Base-by-base conservation (phyloP, 805 yeast genomes). In the Helenozyma baotianmanensis region DNA sequence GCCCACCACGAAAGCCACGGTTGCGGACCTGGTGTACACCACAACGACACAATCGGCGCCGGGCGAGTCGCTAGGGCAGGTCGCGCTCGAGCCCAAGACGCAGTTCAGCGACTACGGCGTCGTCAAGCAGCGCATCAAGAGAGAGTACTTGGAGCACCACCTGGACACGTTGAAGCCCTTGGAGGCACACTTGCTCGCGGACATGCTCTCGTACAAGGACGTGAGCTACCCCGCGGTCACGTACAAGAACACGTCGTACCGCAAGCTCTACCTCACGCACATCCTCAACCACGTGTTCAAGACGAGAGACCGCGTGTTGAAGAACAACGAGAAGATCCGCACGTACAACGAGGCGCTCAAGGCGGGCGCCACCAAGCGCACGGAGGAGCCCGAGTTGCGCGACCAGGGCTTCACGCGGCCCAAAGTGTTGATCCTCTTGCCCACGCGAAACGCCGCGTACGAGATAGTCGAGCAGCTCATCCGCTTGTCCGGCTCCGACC, bases 351-450 rank as follows among this genome's bases (percentile, higher is more conserved):
- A 67, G 23, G 53, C 61, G 13, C 36, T 65, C 27, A 53, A 64
- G 27, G 54, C 33, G 56, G 69, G 35, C 52, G 62, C 37, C 8
- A 62, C 64, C 16, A 75, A 70, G 31, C 44, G 39, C 21, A 33
- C 39, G 16, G 51, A 54, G 45, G 79, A 73, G 39, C 74, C 74
- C 9, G 94, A 86, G 48, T 70, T 72, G 43, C 65, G 95, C 35
- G 98, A 92, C 55, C 97, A 92, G 58, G 97, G 98, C 18, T 92
- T 87, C 55, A 89, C 96, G 0, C 72, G 97, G 41, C 95, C 98
- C 1, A 89, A 88, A 50, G 88, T 82, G 2, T 61, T 92, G 35
- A 76, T 90, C 4, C 58, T 92, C 16, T 62, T 86, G 25, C 97
- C 98, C 9, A 86, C 96, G 0, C 73, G 96, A 50, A 74, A 87